These are phyloP conservation scores for Galerina sulciceps DNA, from an alignment of 768 basidiomycete genomes.

Conservation along the genomic window DNA sequence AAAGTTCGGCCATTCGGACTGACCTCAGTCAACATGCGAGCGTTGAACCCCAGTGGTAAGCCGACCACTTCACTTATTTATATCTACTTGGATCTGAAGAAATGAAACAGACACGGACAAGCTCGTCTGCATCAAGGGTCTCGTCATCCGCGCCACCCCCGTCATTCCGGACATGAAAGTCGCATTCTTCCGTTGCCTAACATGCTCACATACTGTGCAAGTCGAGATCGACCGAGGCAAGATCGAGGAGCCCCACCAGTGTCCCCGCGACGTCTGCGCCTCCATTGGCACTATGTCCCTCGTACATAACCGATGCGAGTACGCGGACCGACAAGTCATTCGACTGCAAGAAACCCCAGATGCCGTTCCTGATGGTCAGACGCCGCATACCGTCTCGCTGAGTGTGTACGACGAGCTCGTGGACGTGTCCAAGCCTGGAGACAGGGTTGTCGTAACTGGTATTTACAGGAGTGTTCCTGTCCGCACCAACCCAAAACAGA, in stretches of 20 bases:
- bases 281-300: constrained; percentile 90
- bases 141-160: constrained; percentile 96
- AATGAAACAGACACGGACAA: constrained; percentile 89
- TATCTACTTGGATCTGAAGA: background rate
- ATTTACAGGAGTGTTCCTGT: constrained; percentile 96
- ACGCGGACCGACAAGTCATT: constrained; percentile 94
- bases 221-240: constrained; percentile 98
- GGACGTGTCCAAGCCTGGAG: constrained; percentile 95
- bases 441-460: constrained; percentile 87
- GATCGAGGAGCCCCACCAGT: constrained; percentile 90
- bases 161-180: constrained; percentile 99
- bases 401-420: constrained; percentile 99
- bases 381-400: constrained; percentile 94
- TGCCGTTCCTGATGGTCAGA: constrained; percentile 97
- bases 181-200: constrained; percentile 97
- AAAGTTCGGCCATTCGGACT: constrained; percentile 94
- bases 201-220: constrained; percentile 95
- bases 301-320: constrained; percentile 96
- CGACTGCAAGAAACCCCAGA: constrained; percentile 97
- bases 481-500: constrained; percentile 90
- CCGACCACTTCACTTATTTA: constrained; percentile 6
- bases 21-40: constrained; percentile 88
- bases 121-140: constrained; percentile 92
- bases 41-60: constrained; percentile 89
- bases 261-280: constrained; percentile 92